Evolutionary conservation across 805 yeast species (phyloP).

Genomic region (Zygoascus ofunaensis): DNA sequence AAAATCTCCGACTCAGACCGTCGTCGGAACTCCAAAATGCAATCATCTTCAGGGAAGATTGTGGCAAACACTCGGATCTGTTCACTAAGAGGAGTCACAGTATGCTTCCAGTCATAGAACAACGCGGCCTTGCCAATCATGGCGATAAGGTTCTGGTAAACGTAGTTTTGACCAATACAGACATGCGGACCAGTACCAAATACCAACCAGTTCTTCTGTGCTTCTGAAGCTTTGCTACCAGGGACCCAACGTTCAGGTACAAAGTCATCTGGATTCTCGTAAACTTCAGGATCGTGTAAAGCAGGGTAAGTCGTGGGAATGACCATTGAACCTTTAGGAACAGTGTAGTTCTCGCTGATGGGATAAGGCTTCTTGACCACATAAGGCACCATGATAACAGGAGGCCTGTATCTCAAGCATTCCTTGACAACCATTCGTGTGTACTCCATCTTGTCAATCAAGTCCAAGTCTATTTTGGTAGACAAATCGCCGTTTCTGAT

Average conservation of each 20-base stretch:
- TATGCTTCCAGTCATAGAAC: conserved; percentile 72
- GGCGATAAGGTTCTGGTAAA: conserved; percentile 78
- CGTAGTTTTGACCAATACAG: conserved; percentile 92
- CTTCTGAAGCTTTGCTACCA: conserved; percentile 64
- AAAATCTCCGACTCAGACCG: conserved; percentile 8
- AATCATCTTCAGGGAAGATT: conserved; percentile 94
- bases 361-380: conserved; percentile 83
- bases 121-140: conserved; percentile 86
- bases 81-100: conserved; percentile 76
- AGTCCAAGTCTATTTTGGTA: conserved; percentile 51
- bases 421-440: conserved; percentile 89
- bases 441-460: conserved; percentile 80
- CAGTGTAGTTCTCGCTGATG: conserved; percentile 71
- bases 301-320: conserved; percentile 95
- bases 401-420: conserved; percentile 90
- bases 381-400: conserved; percentile 97
- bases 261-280: conserved; percentile 87
- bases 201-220: conserved; percentile 87
- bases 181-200: conserved; percentile 97
- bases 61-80: conserved; percentile 95
- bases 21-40: conserved; percentile 56
- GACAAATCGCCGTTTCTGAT: conserved; percentile 72
- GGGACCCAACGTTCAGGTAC: conserved; percentile 90
- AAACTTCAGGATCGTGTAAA: conserved; percentile 94
- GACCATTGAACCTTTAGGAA: conserved; percentile 95